Percentiles rank a stretch among this genome's conserved stretches.
Conservation (phyloP, 257 asterid genomes). For the Solanum commersonii region DNA sequence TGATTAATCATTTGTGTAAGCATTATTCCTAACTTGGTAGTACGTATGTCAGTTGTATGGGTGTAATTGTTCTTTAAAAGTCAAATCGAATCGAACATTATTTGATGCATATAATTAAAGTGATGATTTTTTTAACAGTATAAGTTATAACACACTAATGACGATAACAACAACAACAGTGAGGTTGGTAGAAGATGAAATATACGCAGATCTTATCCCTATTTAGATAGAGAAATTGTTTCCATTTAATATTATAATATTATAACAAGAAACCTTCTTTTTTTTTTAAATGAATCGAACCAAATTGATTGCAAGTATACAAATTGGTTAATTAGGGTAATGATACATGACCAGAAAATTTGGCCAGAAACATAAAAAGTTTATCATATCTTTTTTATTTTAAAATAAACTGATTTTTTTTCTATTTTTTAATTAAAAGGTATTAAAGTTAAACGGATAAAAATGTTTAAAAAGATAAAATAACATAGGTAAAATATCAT, state of each 20-base stretch:
- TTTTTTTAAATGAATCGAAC: no score
- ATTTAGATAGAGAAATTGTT: accelerated
- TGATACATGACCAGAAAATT: no score
- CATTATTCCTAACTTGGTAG: neutral
- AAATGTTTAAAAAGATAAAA: no score
- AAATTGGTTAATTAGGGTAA: no score
- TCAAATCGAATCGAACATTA: neutral
- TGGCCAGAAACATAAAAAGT: no score
- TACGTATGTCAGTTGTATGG: neutral
- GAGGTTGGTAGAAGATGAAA: accelerated
- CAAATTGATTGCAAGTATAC: neutral
- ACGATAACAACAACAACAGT: neutral
- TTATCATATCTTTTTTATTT: no score
- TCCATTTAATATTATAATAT: neutral
- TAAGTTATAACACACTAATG: neutral
- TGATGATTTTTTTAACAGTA: neutral
- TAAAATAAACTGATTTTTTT: no score
- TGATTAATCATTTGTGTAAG: neutral
- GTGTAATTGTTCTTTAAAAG: neutral
- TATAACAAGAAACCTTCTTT: neutral
- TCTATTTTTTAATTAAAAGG: no score
- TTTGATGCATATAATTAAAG: neutral
- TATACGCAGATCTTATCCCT: accelerated
- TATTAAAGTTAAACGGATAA: no score
- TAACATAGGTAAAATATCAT: no score